phyloP scores from a whole-genome alignment of 305 asterid genomes.

The Solanum chacoense region DNA sequence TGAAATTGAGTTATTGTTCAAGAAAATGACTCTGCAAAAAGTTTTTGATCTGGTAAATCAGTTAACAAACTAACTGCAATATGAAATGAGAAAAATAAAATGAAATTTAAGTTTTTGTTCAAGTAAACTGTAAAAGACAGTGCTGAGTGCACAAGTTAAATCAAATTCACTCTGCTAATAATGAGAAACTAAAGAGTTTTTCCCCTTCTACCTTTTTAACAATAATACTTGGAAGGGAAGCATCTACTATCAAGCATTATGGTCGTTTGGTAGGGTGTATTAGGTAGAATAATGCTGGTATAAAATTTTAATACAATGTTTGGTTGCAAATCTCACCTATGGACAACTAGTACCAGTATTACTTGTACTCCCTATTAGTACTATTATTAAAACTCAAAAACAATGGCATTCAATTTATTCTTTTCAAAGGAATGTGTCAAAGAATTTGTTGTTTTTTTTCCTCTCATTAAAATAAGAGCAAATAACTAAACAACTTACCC shows the following conservation, averaged over 20 bases:
- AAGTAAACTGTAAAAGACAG: not conserved
- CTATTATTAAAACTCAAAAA: not conserved
- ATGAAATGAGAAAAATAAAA: not conserved
- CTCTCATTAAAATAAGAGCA: not conserved
- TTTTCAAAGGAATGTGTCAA: not conserved
- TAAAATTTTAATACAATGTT: not conserved
- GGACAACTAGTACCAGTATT: not conserved
- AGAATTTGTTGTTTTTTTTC: not conserved
- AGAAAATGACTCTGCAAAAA: not conserved
- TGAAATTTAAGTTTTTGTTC: not conserved
- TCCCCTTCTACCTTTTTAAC: not conserved
- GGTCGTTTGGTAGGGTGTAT: not conserved
- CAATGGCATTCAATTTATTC: not conserved
- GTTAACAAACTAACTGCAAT: not conserved
- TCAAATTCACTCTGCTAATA: not conserved
- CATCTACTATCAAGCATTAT: not conserved
- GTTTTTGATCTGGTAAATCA: not conserved
- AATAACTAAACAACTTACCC: constrained; percentile 49
- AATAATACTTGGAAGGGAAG: not conserved
- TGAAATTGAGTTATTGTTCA: not conserved
- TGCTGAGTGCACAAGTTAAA: not conserved
- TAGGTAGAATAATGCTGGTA: not conserved
- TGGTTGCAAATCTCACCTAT: not conserved
- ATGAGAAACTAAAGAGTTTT: not conserved
- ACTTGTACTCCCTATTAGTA: not conserved